Evolutionary conservation across 306 rosid species (phyloP), one percentile per base, ranked within the genome.

Genomic region (Trifolium pratense): DNA sequence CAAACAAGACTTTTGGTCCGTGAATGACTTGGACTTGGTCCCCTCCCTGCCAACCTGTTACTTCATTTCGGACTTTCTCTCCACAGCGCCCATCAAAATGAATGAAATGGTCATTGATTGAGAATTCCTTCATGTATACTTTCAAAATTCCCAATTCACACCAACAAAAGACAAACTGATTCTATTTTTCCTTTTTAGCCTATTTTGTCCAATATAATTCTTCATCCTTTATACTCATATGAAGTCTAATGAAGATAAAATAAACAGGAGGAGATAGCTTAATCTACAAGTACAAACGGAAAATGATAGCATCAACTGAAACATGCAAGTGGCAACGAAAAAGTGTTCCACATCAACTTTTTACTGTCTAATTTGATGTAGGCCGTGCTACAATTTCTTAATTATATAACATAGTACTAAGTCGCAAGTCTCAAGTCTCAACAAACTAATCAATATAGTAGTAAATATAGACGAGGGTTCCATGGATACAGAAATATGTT

Each of bases 401-500:
- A 5, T 7, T 36, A 21, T 21, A 36, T 36, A 36, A 36, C 39
- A 36, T 36, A 36, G 10, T 40, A 66, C 20, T 42, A 72, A 23
- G 56, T 60, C 40, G 29, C 56, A 66, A 37, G 43, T 55, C n/a
- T n/a, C n/a, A n/a, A n/a, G n/a, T n/a, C 67, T 57, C 34, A 59
- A 55, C 36, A 68, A 77, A 62, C 58, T 51, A 8, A 72, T 66
- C 67, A 10, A 59, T 39, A 49, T n/a, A n/a, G n/a, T n/a, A n/a
- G n/a, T n/a, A n/a, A n/a, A n/a, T n/a, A n/a, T 26, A 68, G 16
- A 45, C 60, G 49, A 11, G 65, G 62, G 29, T 58, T 17, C 70
- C 62, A 52, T 34, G 74, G n/a, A 56, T 34, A 66, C 70, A 57
- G 36, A 81, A 66, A 62, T 46, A 82, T 69, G 39, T 63, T 74